Conservation (phyloP, 371 early-diverging fungal species). For the Mucor sp. region DNA sequence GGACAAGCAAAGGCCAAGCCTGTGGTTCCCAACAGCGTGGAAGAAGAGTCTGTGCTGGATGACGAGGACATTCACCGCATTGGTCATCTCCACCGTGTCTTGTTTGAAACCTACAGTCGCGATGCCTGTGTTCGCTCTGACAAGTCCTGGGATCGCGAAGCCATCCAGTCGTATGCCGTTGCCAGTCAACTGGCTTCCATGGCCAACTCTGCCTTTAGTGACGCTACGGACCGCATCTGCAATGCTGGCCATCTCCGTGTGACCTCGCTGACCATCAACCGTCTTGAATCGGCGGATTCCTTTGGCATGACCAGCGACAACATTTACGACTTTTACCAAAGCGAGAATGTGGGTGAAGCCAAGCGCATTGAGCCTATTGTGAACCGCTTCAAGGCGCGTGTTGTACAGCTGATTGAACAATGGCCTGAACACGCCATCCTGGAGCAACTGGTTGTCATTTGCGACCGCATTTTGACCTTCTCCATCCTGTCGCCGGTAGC, state of each 20-base stretch:
- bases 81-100: slow-evolving; percentile 42
- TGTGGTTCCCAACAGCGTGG: slow-evolving; percentile 33
- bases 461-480: slow-evolving; percentile 74
- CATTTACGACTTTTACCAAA: slow-evolving; percentile 90
- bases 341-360: slow-evolving; percentile 77
- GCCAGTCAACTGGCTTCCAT: slow-evolving; percentile 44
- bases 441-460: slow-evolving; percentile 69
- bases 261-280: slow-evolving; percentile 32
- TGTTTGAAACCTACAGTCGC: slow-evolving; percentile 35
- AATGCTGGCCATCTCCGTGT: slow-evolving; percentile 41
- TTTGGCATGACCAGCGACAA: slow-evolving; percentile 40
- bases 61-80: slow-evolving; percentile 56
- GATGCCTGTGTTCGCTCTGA: slow-evolving; percentile 18
- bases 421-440: slow-evolving; percentile 95
- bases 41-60: slow-evolving; percentile 59
- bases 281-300: slow-evolving; percentile 42
- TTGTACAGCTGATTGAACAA: slow-evolving; percentile 65
- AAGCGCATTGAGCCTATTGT: slow-evolving; percentile 68
- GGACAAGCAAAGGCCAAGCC: slow-evolving; percentile 9
- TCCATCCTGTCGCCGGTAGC: slow-evolving; percentile 85
- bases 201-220: slow-evolving; percentile 32
- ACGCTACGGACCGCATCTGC: slow-evolving; percentile 29
- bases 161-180: slow-evolving; percentile 34
- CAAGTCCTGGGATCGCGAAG: slow-evolving; percentile 31
- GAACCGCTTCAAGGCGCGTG: slow-evolving; percentile 61